phyloP scores from a whole-genome alignment of 345 rosid species.

The Toxicodendron radicans region DNA sequence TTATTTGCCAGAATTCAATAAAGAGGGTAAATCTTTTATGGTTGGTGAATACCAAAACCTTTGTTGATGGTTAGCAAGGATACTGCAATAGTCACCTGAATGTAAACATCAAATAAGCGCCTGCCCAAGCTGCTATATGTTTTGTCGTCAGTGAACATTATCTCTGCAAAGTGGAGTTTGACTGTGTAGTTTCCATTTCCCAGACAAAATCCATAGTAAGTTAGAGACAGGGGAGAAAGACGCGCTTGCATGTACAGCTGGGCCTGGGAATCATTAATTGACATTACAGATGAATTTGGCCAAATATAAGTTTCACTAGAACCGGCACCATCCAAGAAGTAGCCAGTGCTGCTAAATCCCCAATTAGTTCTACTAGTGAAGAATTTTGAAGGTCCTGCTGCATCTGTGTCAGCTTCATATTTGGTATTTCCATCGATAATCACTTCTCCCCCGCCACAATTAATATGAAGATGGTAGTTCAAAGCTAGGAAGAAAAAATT shows the following conservation, averaged over 20 bases:
- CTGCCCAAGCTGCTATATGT: constrained; percentile 52
- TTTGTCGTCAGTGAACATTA: constrained; percentile 40
- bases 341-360: constrained; percentile 57
- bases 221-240: constrained; percentile 47
- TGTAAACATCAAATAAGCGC: constrained; percentile 60
- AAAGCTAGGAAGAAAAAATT: constrained; percentile 22
- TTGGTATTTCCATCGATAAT: constrained; percentile 3
- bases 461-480: constrained; percentile 33
- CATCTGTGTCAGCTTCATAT: constrained; percentile 31
- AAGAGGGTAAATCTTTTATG: neutral
- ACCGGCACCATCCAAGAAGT: constrained; percentile 32
- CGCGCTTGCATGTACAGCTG: constrained; percentile 42
- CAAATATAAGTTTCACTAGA: neutral
- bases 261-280: constrained; percentile 28
- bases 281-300: constrained; percentile 9
- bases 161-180: constrained; percentile 80
- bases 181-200: constrained; percentile 47
- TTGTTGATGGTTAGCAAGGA: neutral
- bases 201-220: constrained; percentile 55
- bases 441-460: constrained; percentile 44
- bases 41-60: neutral
- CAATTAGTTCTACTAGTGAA: constrained; percentile 22
- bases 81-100: constrained; percentile 47
- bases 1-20: neutral
- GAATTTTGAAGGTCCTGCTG: constrained; percentile 31